These are phyloP conservation scores for Trichoderma lentiforme DNA, from an alignment of 2,329 filamentous ascomycete species.

Conservation along the genomic window DNA sequence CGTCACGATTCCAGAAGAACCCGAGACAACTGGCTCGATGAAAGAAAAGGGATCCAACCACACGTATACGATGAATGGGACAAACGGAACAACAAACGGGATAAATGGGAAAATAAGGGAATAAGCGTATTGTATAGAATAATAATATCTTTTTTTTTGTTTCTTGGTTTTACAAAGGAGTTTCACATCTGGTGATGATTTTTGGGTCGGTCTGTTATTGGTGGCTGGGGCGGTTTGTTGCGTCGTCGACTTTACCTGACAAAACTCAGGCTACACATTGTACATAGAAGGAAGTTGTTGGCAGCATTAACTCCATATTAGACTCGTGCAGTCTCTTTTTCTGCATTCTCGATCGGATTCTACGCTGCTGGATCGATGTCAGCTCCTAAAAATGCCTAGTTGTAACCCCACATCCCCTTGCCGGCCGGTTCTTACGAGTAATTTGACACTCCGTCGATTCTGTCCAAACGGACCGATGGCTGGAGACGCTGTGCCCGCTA, in stretches of 20 bases:
- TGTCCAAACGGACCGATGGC: not conserved
- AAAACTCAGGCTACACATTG: not conserved
- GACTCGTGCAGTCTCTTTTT: not conserved
- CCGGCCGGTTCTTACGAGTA: not conserved
- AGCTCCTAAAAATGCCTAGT: not conserved
- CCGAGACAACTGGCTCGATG: not conserved
- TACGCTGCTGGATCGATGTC: not conserved
- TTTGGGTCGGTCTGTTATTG: not conserved
- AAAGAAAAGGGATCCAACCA: not conserved
- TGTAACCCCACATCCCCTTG: not conserved
- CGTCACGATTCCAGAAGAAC: constrained; percentile 73
- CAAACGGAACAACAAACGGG: not conserved
- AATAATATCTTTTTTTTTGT: not conserved
- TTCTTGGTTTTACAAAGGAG: not conserved
- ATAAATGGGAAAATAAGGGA: constrained; percentile 1
- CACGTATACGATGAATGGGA: constrained; percentile 2
- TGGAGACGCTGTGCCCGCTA: not conserved
- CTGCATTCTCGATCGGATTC: not conserved
- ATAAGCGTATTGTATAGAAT: not conserved
- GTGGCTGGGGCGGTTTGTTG: not conserved
- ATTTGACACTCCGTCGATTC: not conserved
- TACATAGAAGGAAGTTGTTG: not conserved
- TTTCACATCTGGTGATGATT: not conserved
- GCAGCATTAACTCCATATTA: not conserved
- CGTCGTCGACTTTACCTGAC: not conserved